These are phyloP conservation scores for Fusarium tuaranense DNA, from an alignment of 2,329 filamentous ascomycete genomes.

Conservation along the genomic window DNA sequence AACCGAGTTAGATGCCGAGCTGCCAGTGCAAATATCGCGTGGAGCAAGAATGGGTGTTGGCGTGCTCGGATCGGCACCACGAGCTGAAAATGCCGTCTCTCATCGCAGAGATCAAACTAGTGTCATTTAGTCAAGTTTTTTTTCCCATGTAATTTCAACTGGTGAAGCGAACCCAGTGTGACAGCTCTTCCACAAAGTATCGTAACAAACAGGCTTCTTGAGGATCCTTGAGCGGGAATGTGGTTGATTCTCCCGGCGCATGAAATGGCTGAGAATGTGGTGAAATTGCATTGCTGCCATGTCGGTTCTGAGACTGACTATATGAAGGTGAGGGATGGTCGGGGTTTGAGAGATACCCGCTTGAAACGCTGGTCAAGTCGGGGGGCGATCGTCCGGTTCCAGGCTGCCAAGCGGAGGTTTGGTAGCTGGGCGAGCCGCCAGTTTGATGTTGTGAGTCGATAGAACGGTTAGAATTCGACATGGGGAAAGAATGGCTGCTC, in stretches of 20 bases:
- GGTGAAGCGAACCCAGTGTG: slow-evolving; percentile 50
- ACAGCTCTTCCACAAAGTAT: slow-evolving; percentile 55
- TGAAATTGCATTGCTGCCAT: slow-evolving; percentile 9
- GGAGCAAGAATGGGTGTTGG: slow-evolving; percentile 52
- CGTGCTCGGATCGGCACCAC: slow-evolving; percentile 51
- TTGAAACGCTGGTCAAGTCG: slow-evolving; percentile 20
- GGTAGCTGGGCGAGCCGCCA: slow-evolving; percentile 12
- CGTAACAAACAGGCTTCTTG: slow-evolving; percentile 54
- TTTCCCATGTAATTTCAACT: no score
- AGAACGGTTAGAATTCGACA: neutral
- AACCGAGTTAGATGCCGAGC: slow-evolving; percentile 54
- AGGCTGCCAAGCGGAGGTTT: slow-evolving; percentile 24
- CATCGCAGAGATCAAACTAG: slow-evolving; percentile 56
- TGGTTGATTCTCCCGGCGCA: slow-evolving; percentile 9
- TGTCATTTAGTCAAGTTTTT: slow-evolving; percentile 11
- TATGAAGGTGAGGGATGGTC: slow-evolving; percentile 29
- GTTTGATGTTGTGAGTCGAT: slow-evolving; percentile 6
- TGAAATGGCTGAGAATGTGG: slow-evolving; percentile 17
- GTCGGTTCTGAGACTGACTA: slow-evolving; percentile 7
- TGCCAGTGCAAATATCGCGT: slow-evolving; percentile 55
- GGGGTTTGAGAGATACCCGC: slow-evolving; percentile 11
- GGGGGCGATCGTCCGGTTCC: slow-evolving; percentile 19
- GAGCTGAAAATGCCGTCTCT: slow-evolving; percentile 54
- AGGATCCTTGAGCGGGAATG: slow-evolving; percentile 49
- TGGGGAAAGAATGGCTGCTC: neutral